Evolutionary conservation across 1,284 basidiomycete species (phyloP).

Genomic region (Trichosporon faecale): DNA sequence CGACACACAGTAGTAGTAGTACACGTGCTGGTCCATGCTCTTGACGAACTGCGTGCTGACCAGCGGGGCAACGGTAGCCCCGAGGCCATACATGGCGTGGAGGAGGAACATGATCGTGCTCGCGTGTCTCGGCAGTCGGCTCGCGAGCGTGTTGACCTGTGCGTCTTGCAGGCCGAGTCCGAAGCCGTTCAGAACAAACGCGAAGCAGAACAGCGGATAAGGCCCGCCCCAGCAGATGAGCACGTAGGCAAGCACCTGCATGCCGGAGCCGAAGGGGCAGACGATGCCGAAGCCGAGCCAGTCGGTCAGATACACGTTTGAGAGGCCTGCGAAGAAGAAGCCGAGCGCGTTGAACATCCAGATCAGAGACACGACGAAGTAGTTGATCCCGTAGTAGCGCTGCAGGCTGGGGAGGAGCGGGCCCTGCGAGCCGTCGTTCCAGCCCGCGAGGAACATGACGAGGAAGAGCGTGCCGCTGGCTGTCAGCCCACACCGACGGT

Average conservation of each 20-base stretch:
- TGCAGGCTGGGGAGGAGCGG: constrained; percentile 62
- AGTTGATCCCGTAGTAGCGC: constrained; percentile 53
- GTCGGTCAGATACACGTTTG: constrained; percentile 58
- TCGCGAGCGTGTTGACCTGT: constrained; percentile 42
- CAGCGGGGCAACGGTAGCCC: constrained; percentile 65
- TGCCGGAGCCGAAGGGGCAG: constrained; percentile 37
- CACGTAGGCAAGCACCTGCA: constrained; percentile 56
- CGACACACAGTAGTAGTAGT: constrained; percentile 63
- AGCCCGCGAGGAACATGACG: constrained; percentile 56
- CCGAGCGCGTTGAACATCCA: constrained; percentile 61
- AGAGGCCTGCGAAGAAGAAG: constrained; percentile 55
- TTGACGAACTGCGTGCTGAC: constrained; percentile 66
- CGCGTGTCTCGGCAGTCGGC: constrained; percentile 37
- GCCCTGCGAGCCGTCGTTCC: constrained; percentile 64
- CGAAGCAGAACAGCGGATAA: constrained; percentile 64
- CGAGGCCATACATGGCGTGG: constrained; percentile 63
- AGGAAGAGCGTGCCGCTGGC: constrained; percentile 33
- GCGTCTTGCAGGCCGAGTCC: constrained; percentile 59
- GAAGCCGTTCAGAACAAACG: constrained; percentile 62
- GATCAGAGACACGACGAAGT: constrained; percentile 57
- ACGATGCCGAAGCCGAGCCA: constrained; percentile 60
- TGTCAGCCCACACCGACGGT: no score
- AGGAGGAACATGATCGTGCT: constrained; percentile 61
- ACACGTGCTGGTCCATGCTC: constrained; percentile 54
- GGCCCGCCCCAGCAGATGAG: constrained; percentile 63